These are phyloP conservation scores for Ustilago trichophora DNA, from an alignment of 1,284 basidiomycete species.

Conservation along the genomic window DNA sequence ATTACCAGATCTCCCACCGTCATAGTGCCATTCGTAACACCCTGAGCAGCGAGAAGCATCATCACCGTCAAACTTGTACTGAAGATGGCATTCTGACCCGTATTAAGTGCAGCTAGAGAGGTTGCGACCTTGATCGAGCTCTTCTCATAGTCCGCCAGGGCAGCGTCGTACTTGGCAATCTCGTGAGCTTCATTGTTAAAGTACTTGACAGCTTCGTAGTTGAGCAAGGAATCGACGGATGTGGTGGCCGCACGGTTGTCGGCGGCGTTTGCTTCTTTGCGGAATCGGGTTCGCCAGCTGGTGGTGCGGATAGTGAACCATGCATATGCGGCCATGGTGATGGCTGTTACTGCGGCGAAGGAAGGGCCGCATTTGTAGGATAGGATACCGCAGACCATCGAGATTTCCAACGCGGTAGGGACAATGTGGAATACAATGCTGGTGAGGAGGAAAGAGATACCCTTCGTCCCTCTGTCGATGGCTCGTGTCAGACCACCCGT, in stretches of 20 bases:
- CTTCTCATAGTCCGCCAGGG: constrained; percentile 86
- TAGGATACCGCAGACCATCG: constrained; percentile 95
- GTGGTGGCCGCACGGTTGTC: constrained; percentile 95
- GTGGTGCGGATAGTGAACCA: constrained; percentile 98
- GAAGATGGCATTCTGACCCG: constrained; percentile 96
- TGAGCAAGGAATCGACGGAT: constrained; percentile 93
- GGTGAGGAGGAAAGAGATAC: constrained; percentile 92
- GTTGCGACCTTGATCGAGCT: constrained; percentile 94
- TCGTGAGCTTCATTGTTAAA: constrained; percentile 97
- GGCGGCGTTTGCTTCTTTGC: constrained; percentile 91
- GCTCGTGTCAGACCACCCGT: constrained; percentile 95
- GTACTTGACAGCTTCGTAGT: constrained; percentile 98
- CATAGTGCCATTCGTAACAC: constrained; percentile 93
- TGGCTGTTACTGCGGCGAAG: constrained; percentile 88
- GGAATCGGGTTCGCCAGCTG: constrained; percentile 94
- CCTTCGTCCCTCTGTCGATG: constrained; percentile 96
- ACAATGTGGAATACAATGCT: constrained; percentile 94
- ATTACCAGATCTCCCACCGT: constrained; percentile 97
- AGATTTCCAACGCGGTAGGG: constrained; percentile 94
- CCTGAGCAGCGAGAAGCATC: constrained; percentile 96
- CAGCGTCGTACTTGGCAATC: constrained; percentile 88
- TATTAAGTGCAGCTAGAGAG: constrained; percentile 89
- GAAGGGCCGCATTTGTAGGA: constrained; percentile 97
- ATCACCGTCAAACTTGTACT: constrained; percentile 89
- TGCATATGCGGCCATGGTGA: constrained; percentile 88